Evolutionary conservation across 306 rosid species (phyloP), one percentile per base, ranked within the genome.

Genomic region (Cyclanthera cordifolia): DNA sequence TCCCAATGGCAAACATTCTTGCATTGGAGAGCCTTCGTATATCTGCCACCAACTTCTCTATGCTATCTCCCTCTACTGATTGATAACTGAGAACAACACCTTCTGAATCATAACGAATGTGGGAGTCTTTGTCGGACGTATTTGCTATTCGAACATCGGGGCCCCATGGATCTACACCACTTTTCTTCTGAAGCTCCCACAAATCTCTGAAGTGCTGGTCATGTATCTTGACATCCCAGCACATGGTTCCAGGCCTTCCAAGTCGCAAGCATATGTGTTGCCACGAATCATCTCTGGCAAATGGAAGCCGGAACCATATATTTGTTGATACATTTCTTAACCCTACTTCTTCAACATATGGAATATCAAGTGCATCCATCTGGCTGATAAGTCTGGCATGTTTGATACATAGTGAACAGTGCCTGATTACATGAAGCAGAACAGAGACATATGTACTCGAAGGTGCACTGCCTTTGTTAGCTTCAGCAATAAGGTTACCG

Each of bases 141-240:
- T 88, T 94, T 46, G 97, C 95, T 78, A 90, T 90, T 65, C 92
- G 96, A 79, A 94, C 99, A 66, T 96, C 96, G 16, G 96, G 86
- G 28, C 96, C 97, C 99, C 99, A 94, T 52, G 91, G 87, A 48
- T 96, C 82, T 49, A 63, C 74, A 79, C 77, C 78, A 80, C 86
- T 82, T 76, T 93, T 95, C 74, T 94, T 90, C 77, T 94, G 99
- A 82, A 94, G 96, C 81, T 94, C 96, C 99, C 99, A 94, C 75
- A 94, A 83, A 81, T 94, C 99, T 82, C 86, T 78, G 75, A 90
- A 94, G 74, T 94, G 99, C 79, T 88, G 99, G 53, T 94, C 99
- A 71, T 83, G 85, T 67, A 94, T 94, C 80, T 94, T 94, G 70
- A 94, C 99, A 77, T 94, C 99, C 97, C 99, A 94, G 77, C 79